Percentiles rank a stretch among this genome's conserved stretches.
Evolutionary conservation across 495 filamentous ascomycete genomes (phyloP).

Genomic region (Venustampulla echinocandica): DNA sequence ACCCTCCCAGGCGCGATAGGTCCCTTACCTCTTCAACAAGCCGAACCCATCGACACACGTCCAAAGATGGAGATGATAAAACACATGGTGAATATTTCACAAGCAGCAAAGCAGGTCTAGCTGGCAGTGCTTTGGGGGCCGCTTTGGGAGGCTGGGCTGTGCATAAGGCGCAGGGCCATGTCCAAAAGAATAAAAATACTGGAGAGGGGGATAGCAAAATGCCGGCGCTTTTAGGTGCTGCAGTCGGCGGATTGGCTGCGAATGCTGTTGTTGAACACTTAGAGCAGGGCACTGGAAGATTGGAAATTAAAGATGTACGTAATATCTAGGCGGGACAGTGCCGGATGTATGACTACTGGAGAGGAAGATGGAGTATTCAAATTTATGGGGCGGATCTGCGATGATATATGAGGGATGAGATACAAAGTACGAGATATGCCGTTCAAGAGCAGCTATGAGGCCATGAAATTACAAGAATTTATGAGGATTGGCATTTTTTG

Average conservation of each 20-base stretch:
- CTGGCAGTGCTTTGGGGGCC: slow-evolving; percentile 13
- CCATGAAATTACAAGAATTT: too few species aligned
- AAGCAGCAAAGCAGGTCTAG: slow-evolving; percentile 7
- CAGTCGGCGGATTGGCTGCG: slow-evolving; percentile 2
- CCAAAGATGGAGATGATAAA: not conserved
- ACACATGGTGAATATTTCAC: slow-evolving; percentile 4
- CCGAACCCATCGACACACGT: not conserved
- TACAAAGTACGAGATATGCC: too few species aligned
- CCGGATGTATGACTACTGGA: not conserved
- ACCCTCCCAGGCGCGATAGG: too few species aligned
- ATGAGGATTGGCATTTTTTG: too few species aligned
- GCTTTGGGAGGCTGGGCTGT: slow-evolving; percentile 15
- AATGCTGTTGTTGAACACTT: slow-evolving; percentile 3
- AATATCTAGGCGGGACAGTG: not conserved
- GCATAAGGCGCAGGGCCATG: not conserved
- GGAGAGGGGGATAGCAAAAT: not conserved
- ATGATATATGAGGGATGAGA: too few species aligned
- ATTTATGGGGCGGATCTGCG: too few species aligned
- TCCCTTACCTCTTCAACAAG: not conserved
- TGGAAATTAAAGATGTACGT: not conserved
- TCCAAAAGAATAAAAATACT: not conserved
- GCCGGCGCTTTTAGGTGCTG: not conserved
- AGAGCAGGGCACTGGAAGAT: not conserved
- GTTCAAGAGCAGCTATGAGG: too few species aligned
- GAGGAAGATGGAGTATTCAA: too few species aligned